Evolutionary conservation across 257 asterid species (phyloP).

Genomic region (Echites panduratus): DNA sequence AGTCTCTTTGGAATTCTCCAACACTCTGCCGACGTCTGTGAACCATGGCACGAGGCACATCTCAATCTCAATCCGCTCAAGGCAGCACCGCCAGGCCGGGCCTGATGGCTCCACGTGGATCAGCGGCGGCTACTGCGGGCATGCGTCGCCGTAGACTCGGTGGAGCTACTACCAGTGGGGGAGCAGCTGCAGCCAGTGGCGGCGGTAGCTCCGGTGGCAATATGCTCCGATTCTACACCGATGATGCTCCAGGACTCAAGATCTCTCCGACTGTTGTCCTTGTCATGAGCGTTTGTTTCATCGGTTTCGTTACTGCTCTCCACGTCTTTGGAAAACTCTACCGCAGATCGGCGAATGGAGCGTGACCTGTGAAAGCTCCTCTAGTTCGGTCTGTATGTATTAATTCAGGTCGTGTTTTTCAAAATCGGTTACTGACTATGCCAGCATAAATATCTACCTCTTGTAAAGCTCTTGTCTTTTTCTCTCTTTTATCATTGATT

Average conservation of each 20-base stretch:
- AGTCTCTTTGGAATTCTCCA: neutral
- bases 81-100: conserved; percentile 42
- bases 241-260: conserved; percentile 62
- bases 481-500: neutral
- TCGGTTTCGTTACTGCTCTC: conserved; percentile 59
- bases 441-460: neutral
- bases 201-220: conserved; percentile 34
- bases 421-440: neutral
- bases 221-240: conserved; percentile 66
- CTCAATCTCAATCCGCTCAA: conserved; percentile 51
- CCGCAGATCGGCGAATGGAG: conserved; percentile 34
- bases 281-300: conserved; percentile 61
- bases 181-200: conserved; percentile 16
- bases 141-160: conserved; percentile 55
- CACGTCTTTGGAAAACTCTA: conserved; percentile 59
- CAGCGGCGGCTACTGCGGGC: conserved; percentile 55
- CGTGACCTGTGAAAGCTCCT: conserved; percentile 11
- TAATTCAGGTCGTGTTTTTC: neutral
- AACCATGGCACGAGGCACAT: conserved; percentile 45
- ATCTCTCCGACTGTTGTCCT: conserved; percentile 62
- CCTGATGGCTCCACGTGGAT: conserved; percentile 42
- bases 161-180: conserved; percentile 18
- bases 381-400: neutral
- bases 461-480: conserved; percentile 4
- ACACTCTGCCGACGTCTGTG: neutral